Conservation (phyloP, 2,329 filamentous ascomycete genomes). For the Nothomitra cinnamomea region DNA sequence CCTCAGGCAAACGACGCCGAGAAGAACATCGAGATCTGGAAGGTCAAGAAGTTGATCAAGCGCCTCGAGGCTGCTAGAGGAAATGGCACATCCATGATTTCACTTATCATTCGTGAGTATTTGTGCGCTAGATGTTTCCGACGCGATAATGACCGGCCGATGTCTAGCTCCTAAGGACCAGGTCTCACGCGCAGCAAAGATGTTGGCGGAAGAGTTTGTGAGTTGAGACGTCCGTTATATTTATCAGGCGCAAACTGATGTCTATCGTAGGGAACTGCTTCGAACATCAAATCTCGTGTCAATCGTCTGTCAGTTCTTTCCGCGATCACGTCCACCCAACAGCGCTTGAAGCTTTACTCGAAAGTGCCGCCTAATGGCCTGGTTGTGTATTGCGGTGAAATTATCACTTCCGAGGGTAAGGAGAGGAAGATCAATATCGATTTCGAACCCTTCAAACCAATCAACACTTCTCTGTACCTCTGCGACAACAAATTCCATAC, state of each 20-base stretch:
- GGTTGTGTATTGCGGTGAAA: constrained; percentile 99
- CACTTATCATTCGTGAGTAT: constrained; percentile 82
- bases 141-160: neutral
- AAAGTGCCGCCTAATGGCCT: constrained; percentile 96
- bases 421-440: constrained; percentile 99
- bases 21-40: constrained; percentile 92
- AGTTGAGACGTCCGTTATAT: constrained; percentile 19
- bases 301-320: constrained; percentile 96
- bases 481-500: constrained; percentile 99
- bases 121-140: constrained; percentile 9
- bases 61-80: constrained; percentile 90
- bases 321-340: constrained; percentile 96
- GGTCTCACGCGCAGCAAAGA: constrained; percentile 88
- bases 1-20: constrained; percentile 79
- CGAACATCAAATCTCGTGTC: constrained; percentile 98
- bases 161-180: constrained; percentile 83
- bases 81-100: constrained; percentile 99
- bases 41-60: constrained; percentile 99
- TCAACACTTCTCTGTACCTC: constrained; percentile 97
- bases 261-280: constrained; percentile 59
- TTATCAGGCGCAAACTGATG: neutral
- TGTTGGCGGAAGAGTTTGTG: constrained; percentile 99
- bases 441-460: constrained; percentile 99
- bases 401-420: constrained; percentile 95
- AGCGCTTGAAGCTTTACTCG: constrained; percentile 97